Evolutionary conservation across 139 green algal species (phyloP).

Genomic region (Picochlorum sp.): DNA sequence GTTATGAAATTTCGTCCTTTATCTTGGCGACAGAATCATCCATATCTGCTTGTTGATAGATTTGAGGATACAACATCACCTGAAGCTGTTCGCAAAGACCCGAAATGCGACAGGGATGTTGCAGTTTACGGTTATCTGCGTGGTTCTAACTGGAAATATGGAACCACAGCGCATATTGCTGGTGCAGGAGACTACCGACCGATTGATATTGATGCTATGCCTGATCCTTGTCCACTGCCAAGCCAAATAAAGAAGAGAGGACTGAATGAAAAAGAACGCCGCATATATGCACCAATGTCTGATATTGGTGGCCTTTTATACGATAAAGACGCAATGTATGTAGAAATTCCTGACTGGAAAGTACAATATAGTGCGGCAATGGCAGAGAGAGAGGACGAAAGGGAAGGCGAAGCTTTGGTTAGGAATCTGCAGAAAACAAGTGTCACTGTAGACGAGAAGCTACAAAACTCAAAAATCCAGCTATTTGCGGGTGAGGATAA

Average conservation of each 20-base stretch:
- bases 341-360: slow-evolving; percentile 95
- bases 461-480: slow-evolving; percentile 42
- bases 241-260: slow-evolving; percentile 51
- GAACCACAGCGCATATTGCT: slow-evolving; percentile 67
- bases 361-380: slow-evolving; percentile 50
- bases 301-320: slow-evolving; percentile 92
- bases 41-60: slow-evolving; percentile 80
- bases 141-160: slow-evolving; percentile 65
- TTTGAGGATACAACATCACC: slow-evolving; percentile 80
- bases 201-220: slow-evolving; percentile 61
- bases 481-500: slow-evolving; percentile 22
- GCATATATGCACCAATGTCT: slow-evolving; percentile 94
- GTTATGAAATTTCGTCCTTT: slow-evolving; percentile 91
- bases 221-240: slow-evolving; percentile 94
- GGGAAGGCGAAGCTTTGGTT: slow-evolving; percentile 80
- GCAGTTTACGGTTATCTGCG: slow-evolving; percentile 89
- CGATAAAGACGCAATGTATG: slow-evolving; percentile 95
- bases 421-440: slow-evolving; percentile 54
- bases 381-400: background rate
- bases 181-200: slow-evolving; percentile 80
- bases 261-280: slow-evolving; percentile 75
- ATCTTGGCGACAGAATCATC: slow-evolving; percentile 76
- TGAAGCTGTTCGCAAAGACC: slow-evolving; percentile 53
- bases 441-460: slow-evolving; percentile 72
- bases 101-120: slow-evolving; percentile 76